These are phyloP conservation scores for Naganishia antarctica DNA, from an alignment of 768 basidiomycete genomes.

Conservation along the genomic window DNA sequence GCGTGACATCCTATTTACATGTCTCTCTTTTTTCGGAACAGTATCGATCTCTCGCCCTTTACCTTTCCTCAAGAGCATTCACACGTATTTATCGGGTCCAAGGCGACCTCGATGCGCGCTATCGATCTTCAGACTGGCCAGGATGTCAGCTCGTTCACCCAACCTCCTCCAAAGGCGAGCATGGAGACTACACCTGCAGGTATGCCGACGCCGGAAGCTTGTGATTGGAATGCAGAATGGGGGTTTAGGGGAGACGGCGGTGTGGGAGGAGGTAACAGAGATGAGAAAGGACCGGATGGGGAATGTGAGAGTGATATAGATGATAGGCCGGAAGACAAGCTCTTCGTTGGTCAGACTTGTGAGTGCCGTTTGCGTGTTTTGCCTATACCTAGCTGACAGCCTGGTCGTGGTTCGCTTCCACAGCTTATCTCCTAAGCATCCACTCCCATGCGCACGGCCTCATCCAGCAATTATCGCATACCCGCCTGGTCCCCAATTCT, in stretches of 20 bases:
- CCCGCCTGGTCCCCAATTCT: constrained; percentile 87
- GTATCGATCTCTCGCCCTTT: constrained; percentile 76
- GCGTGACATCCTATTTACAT: no score
- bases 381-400: background rate
- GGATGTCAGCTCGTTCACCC: constrained; percentile 42
- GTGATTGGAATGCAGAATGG: constrained; percentile 28
- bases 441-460: constrained; percentile 56
- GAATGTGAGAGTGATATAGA: constrained; percentile 46
- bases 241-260: constrained; percentile 26
- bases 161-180: constrained; percentile 11
- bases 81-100: constrained; percentile 80
- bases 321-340: constrained; percentile 34
- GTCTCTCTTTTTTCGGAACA: no score
- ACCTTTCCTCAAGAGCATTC: constrained; percentile 66
- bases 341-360: constrained; percentile 68
- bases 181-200: constrained; percentile 1
- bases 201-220: constrained; percentile 21
- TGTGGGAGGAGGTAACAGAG: no score
- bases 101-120: constrained; percentile 67
- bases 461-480: constrained; percentile 77
- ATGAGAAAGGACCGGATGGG: no score
- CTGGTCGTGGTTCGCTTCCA: constrained; percentile 30
- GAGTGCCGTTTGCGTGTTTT: constrained; percentile 35
- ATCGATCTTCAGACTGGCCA: constrained; percentile 51
- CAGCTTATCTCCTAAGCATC: constrained; percentile 87